Evolutionary conservation across 208 protist genomes (phyloP), one percentile per base, ranked within the genome.

Genomic region (Tritrichomonas foetus): DNA sequence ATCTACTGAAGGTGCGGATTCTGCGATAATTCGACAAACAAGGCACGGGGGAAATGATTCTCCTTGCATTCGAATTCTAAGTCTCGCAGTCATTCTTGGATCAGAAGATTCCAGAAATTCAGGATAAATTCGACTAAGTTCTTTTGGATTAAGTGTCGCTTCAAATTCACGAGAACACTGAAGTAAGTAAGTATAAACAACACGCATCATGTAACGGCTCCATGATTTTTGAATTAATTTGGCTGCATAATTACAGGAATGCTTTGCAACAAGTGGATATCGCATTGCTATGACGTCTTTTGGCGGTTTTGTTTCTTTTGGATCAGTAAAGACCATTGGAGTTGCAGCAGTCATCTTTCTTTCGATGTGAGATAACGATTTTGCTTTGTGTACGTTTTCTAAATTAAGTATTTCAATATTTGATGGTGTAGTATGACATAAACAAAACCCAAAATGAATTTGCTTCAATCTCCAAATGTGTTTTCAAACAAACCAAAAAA

Each of bases 81-180:
- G 44, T 89, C 57, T 89, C 57, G 78, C 27, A 53, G 33, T 89
- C 44, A 89, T 89, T 57, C 41, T 53, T 27, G 16, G 44, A 57
- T 89, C 78, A 16, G 41, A 55, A 16, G 41, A 89, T 50, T 89
- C 78, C 3, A 89, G 44, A 89, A 89, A 89, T 89, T 89, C 78
- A 16, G 78, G 78, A 16, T 89, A 89, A 33, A 89, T 61, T 39
- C 47, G 41, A 89, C 78, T 89, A 0, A 89, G 27, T 57, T 89
- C 78, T 57, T 89, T 89, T 9, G 78, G 78, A 39, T 20, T 89
- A 36, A 89, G 30, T 33, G 78, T 89, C 30, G 33, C 16, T 57
- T 89, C 78, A 61, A 89, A 89, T 11, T 89, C 78, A n/a, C 47
- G 41, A 39, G 41, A 89, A 61, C 78, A 89, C n/a, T 89, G 47